A percentile compares a stretch with the other conserved stretches of the same genome.
Evolutionary conservation across 106 monocot species (phyloP).

Genomic region (Allium cepa): DNA sequence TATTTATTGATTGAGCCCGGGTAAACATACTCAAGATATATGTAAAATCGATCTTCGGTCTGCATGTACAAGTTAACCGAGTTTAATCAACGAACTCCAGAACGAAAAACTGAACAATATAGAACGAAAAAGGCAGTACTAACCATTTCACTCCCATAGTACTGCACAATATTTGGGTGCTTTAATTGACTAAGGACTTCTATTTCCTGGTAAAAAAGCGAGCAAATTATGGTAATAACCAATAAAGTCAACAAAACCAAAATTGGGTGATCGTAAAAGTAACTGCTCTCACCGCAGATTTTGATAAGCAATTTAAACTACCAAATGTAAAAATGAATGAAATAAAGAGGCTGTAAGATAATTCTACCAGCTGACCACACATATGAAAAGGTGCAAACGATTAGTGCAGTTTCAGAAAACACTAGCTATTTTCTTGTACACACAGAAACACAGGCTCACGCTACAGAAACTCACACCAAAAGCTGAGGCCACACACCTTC

Average conservation of each 20-base stretch:
- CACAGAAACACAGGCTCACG: too few relatives aligned
- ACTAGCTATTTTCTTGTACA: too few relatives aligned
- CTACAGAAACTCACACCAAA: too few relatives aligned
- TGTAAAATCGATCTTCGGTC: constrained; percentile 81
- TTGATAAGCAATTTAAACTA: too few relatives aligned
- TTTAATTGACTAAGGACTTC: constrained; percentile 86
- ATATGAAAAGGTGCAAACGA: too few relatives aligned
- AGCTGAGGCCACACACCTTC: too few relatives aligned
- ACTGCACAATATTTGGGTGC: constrained; percentile 94
- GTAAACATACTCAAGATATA: constrained; percentile 88
- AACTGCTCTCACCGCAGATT: too few relatives aligned
- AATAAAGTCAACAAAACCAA: not conserved
- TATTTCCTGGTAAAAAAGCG: constrained; percentile 68
- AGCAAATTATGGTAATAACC: not conserved
- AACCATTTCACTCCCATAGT: constrained; percentile 91
- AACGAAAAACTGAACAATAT: constrained; percentile 2
- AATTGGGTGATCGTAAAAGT: not conserved
- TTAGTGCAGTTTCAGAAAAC: too few relatives aligned
- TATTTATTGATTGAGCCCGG: constrained; percentile 96
- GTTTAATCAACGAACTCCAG: constrained; percentile 9
- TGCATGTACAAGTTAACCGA: constrained; percentile 24
- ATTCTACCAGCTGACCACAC: too few relatives aligned
- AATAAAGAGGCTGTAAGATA: too few relatives aligned
- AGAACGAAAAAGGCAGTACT: constrained; percentile 9
- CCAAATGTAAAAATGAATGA: too few relatives aligned